Evolutionary conservation across 768 basidiomycete genomes (phyloP), one percentile per base, ranked within the genome.

Genomic region (Auricularia auricula-judae): DNA sequence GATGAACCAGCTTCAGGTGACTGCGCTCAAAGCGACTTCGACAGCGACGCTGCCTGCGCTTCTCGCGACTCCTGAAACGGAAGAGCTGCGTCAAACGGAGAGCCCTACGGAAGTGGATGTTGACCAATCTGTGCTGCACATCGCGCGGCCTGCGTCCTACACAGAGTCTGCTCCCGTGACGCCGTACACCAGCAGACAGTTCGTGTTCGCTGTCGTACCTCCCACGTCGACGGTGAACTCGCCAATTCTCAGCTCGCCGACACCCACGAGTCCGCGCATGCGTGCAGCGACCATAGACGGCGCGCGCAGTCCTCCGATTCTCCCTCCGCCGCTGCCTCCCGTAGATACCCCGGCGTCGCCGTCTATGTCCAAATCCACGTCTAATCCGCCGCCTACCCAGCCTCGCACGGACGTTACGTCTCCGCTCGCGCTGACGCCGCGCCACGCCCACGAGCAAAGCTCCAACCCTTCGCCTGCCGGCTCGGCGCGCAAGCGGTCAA

Each of bases 141-240:
- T 93, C 74, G 88, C 85, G 29, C 82, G 92, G 60, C 89, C 93
- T 16, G 86, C 82, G 11, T 80, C 83, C 62, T 89, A 87, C 12
- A 92, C 91, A 5, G 89, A 91, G 76, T 84, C 84, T 66, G 76
- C 89, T 10, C 81, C 81, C 11, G 68, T 71, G 11, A 71, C 75
- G 35, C 72, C 74, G 11, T 43, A 42, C 58, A 61, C 66, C 5
- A 35, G 42, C 42, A 29, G 43, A 11, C 39, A 65, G 35, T 29
- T 34, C 23, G n/a, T 33, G 21, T 43, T 29, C 59, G 12, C 61
- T 12, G 54, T 60, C 12, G 61, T 63, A 18, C 56, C 65, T 16
- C 35, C 47, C n/a, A 56, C 67, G 21, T 59, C 58, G 44, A 62
- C 62, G 8, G 43, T 62, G 53, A 64, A 62, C 60, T 53, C 62